Evolutionary conservation across 2,329 filamentous ascomycete genomes (phyloP).

Genomic region (Paracoccidioides brasiliensis): DNA sequence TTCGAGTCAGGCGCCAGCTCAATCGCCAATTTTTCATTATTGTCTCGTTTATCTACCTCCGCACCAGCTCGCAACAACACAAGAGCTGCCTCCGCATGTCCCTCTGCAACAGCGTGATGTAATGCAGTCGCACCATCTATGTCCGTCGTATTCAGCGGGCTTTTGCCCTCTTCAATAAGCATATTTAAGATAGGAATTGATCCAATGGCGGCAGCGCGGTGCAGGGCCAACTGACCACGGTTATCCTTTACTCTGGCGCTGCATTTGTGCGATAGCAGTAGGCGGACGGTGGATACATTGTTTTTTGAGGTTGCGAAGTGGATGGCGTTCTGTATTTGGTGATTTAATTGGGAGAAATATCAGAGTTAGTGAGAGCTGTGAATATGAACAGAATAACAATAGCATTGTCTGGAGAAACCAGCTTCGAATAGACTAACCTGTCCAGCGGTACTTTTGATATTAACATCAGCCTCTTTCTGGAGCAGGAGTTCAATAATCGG

Average conservation of each 20-base stretch:
- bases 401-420: background rate
- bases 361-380: background rate
- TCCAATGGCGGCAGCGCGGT: conserved; percentile 81
- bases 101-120: conserved; percentile 56
- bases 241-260: conserved; percentile 71
- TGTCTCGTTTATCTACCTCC: conserved; percentile 64
- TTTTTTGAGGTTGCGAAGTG: conserved; percentile 88
- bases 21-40: conserved; percentile 57
- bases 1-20: conserved; percentile 78
- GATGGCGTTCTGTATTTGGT: conserved; percentile 54
- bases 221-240: conserved; percentile 77
- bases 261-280: conserved; percentile 62
- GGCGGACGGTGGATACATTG: conserved; percentile 67
- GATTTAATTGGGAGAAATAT: background rate
- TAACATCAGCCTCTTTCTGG: conserved; percentile 35
- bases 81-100: conserved; percentile 67
- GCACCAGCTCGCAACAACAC: conserved; percentile 73
- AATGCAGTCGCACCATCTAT: conserved; percentile 72
- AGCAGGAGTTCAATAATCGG: conserved; percentile 33
- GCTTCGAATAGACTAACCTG: conserved; percentile 20
- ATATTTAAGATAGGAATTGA: conserved; percentile 76
- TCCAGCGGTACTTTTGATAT: conserved; percentile 29
- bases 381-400: background rate
- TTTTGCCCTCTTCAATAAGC: conserved; percentile 58
- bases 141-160: conserved; percentile 75